A percentile compares a stretch with the other conserved stretches of the same genome.
Conservation (phyloP, 768 basidiomycete species). For the Leccinum boreale region DNA sequence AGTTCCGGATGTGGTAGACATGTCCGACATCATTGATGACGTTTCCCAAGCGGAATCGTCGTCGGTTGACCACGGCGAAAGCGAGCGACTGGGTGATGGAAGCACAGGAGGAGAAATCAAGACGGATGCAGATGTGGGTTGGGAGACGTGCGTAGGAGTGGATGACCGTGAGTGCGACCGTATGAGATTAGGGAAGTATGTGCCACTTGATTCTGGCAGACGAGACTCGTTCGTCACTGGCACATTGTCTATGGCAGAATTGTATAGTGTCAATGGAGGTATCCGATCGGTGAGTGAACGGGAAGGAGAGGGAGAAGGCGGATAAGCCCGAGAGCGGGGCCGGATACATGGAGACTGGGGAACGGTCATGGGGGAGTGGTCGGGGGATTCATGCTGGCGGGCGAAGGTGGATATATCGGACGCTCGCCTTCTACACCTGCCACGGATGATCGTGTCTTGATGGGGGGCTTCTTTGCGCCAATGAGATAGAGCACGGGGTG, state of each 20-base stretch:
- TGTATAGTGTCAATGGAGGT: slow-evolving; percentile 29
- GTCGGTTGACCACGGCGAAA: slow-evolving; percentile 72
- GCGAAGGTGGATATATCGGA: slow-evolving; percentile 39
- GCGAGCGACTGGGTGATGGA: slow-evolving; percentile 17
- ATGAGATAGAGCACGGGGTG: slow-evolving; percentile 39
- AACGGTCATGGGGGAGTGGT: slow-evolving; percentile 19
- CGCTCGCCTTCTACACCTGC: slow-evolving; percentile 58
- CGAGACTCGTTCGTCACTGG: not conserved
- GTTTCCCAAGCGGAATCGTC: slow-evolving; percentile 79
- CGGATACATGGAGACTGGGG: slow-evolving; percentile 41
- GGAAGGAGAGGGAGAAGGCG: slow-evolving; percentile 51
- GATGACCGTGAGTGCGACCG: slow-evolving; percentile 34
- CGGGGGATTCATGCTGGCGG: slow-evolving; percentile 29
- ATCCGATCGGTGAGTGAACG: slow-evolving; percentile 39
- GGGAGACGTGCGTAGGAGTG: slow-evolving; percentile 36
- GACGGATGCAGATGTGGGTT: slow-evolving; percentile 21
- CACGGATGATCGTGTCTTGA: slow-evolving; percentile 46
- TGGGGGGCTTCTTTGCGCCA: slow-evolving; percentile 54
- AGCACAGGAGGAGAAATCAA: slow-evolving; percentile 13
- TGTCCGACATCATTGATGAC: slow-evolving; percentile 58
- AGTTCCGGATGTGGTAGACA: slow-evolving; percentile 53
- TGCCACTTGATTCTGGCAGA: not conserved
- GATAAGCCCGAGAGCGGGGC: slow-evolving; percentile 46
- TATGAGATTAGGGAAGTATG: slow-evolving; percentile 4
- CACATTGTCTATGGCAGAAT: slow-evolving; percentile 7